Conservation (phyloP, 192 early-diverging fungal species). For the Rhizoclosmatium sp. region DNA sequence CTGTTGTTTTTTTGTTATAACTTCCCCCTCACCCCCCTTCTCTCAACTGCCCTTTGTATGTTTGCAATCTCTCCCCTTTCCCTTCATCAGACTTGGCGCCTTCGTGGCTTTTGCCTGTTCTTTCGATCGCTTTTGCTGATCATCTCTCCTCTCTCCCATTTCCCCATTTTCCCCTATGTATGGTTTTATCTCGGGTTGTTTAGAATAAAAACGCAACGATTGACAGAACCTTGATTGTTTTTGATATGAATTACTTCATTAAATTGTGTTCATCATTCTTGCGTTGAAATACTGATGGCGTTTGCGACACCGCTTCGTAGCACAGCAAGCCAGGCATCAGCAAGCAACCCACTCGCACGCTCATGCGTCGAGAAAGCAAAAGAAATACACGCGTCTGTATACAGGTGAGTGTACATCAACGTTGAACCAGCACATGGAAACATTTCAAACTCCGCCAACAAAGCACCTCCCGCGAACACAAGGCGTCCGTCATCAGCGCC, state of each 20-base stretch:
- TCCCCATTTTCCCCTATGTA: not conserved
- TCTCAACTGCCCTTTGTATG: not conserved
- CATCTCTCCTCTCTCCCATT: not conserved
- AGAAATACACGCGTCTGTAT: constrained; percentile 32
- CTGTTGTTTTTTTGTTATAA: not conserved
- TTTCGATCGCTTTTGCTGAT: constrained; percentile 9
- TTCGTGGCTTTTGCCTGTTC: not conserved
- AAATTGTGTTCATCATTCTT: too few relatives aligned
- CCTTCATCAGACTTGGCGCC: not conserved
- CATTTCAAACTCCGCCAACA: not conserved
- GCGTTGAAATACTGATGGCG: too few relatives aligned
- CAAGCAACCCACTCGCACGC: constrained; percentile 16
- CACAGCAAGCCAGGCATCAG: too few relatives aligned
- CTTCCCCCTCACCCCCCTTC: not conserved
- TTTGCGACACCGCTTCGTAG: too few relatives aligned
- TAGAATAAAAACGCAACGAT: not conserved
- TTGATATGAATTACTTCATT: too few relatives aligned
- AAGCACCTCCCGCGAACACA: not conserved
- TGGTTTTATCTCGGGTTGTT: not conserved
- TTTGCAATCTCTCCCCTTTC: constrained; percentile 3
- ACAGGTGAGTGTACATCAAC: not conserved
- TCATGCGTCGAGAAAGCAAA: constrained; percentile 31
- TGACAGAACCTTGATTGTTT: not conserved
- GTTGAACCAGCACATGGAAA: not conserved
- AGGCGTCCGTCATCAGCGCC: not conserved